Evolutionary conservation across 805 yeast species (phyloP), one percentile per base, ranked within the genome.

Genomic region (Maudiozyma turicensis): DNA sequence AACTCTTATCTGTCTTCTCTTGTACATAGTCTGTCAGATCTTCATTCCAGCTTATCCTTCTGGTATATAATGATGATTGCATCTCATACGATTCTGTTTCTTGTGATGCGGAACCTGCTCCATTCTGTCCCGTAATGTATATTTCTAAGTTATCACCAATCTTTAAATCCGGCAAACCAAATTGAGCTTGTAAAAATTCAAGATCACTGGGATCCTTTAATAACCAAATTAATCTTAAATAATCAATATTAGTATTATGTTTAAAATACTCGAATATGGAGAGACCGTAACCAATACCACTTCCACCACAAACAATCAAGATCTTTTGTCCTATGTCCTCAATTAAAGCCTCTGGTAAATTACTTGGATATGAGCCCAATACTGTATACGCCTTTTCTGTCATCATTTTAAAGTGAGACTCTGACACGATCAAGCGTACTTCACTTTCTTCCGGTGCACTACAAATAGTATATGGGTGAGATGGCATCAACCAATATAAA

Each of bases 401-500:
- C 33, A 60, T 57, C 28, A 75, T 44, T 20, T 57, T 50, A 47
- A 71, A 73, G 3, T 59, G 54, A 3, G 72, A 58, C 43, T 70
- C 72, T 46, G 71, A 72, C 31, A 80, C 65, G 11, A 81, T 64
- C 49, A 82, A 63, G 41, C 70, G 72, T 2, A 78, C 59, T 13
- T 61, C 50, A 2, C 61, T 52, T 42, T 75, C 78, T 1, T 62
- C 65, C 0, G 74, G 66, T 1, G 67, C 46, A 1, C 80, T 72
- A 0, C 80, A 77, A 10, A 82, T 68, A 0, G 89, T 80, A 57
- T 72, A 84, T 2, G 91, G 90, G 59, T 84, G 90, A 2, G 84
- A 70, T 7, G 91, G 81, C 5, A 69, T 60, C 2, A 82, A 29
- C 75, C 79, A 74, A 47, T 63, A 70, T 48, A 72, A 60, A 2